A percentile compares a stretch with the other conserved stretches of the same genome.
phyloP scores from a whole-genome alignment of 352 stramenopile genomes.

The Globisporangium parvum region DNA sequence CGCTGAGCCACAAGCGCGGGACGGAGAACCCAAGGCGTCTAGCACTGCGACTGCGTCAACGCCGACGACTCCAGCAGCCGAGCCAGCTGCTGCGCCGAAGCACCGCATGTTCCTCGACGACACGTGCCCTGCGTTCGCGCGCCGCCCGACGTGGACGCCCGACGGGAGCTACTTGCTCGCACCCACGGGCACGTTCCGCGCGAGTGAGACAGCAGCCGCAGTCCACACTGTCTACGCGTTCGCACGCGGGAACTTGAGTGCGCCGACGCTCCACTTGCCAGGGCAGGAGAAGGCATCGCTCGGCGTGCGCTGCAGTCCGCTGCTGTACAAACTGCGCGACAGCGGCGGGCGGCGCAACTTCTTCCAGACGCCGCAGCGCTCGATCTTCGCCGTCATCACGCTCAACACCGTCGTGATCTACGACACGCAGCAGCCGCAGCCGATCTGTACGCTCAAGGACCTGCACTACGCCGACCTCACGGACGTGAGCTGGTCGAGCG shows the following conservation, averaged over 20 bases:
- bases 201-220: slow-evolving; percentile 27
- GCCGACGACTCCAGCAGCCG: slow-evolving; percentile 3
- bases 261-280: slow-evolving; percentile 89
- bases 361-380: slow-evolving; percentile 77
- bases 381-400: slow-evolving; percentile 93
- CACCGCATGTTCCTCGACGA: slow-evolving; percentile 92
- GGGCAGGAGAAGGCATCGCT: slow-evolving; percentile 92
- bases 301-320: slow-evolving; percentile 90
- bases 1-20: slow-evolving; percentile 1
- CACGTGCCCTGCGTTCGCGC: slow-evolving; percentile 92
- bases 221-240: slow-evolving; percentile 93
- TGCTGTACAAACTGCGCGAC: slow-evolving; percentile 84
- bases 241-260: slow-evolving; percentile 86
- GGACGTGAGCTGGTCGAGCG: slow-evolving; percentile 88
- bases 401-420: slow-evolving; percentile 93
- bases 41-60: background rate
- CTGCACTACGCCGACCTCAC: slow-evolving; percentile 95
- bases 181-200: slow-evolving; percentile 72
- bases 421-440: slow-evolving; percentile 87
- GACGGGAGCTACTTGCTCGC: slow-evolving; percentile 91
- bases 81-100: slow-evolving; percentile 24
- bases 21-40: slow-evolving; percentile 11
- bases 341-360: slow-evolving; percentile 38
- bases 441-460: slow-evolving; percentile 86
- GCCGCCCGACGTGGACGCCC: slow-evolving; percentile 88